Base-by-base conservation (phyloP, 73 alveolate species). In the Diophrys sp. region DNA sequence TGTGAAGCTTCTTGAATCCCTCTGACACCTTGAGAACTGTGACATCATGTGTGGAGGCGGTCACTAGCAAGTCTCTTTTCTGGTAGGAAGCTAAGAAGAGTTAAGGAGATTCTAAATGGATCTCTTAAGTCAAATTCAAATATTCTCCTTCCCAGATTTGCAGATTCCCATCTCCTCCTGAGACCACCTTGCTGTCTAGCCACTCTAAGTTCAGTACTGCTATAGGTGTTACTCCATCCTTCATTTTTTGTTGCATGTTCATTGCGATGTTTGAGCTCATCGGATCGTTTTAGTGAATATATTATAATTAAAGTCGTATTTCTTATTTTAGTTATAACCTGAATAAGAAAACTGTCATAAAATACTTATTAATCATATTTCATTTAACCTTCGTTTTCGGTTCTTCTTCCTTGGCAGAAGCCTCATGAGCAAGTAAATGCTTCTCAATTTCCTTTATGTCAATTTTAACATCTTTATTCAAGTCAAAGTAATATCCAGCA, bases 401-500 rank as follows among this genome's bases (percentile, higher is more conserved):
- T n/a, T n/a, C n/a, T n/a, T n/a, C n/a, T n/a, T n/a, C n/a, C n/a
- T n/a, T n/a, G n/a, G n/a, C n/a, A n/a, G n/a, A n/a, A n/a, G n/a
- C n/a, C n/a, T n/a, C n/a, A n/a, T n/a, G n/a, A n/a, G n/a, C n/a
- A n/a, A n/a, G n/a, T n/a, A n/a, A n/a, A n/a, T n/a, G n/a, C n/a
- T n/a, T n/a, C n/a, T n/a, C n/a, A n/a, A n/a, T n/a, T n/a, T n/a
- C n/a, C n/a, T n/a, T n/a, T n/a, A n/a, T n/a, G n/a, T n/a, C n/a
- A n/a, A n/a, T n/a, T n/a, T n/a, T n/a, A n/a, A n/a, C n/a, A n/a
- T n/a, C n/a, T n/a, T n/a, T n/a, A n/a, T 73, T 82, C 1, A 56
- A 56, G 70, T 85, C 93, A 34, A 53, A 81, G 82, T 85, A 85
- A 67, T 85, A 85, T 14, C 93, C 93, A 33, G 78, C 79, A 73